These are phyloP conservation scores for Diospyros kaki DNA, from an alignment of 148 eudicot species.

Conservation along the genomic window DNA sequence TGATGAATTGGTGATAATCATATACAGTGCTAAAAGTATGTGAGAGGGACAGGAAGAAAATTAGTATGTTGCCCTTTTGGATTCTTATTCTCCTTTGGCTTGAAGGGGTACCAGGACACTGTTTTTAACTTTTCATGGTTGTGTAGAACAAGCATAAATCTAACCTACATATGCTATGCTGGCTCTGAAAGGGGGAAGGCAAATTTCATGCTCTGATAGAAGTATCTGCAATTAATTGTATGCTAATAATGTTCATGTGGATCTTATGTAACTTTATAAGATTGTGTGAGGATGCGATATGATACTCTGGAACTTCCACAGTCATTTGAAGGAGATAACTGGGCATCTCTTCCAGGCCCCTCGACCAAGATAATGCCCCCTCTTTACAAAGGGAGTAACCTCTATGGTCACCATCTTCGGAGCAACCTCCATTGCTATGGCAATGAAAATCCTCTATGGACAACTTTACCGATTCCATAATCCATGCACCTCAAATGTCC, in stretches of 20 bases:
- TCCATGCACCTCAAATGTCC: no score
- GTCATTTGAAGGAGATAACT: neutral
- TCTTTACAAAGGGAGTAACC: no score
- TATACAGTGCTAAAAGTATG: neutral
- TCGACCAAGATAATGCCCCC: no score
- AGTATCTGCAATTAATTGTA: neutral
- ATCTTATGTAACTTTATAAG: no score
- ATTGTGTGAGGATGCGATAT: neutral
- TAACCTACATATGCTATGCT: neutral
- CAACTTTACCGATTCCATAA: no score
- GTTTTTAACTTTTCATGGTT: neutral
- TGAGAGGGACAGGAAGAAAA: neutral
- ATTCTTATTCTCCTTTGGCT: neutral
- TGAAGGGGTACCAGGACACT: neutral
- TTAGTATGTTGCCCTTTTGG: neutral
- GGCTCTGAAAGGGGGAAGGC: neutral
- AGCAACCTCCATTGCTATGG: no score
- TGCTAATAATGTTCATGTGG: neutral
- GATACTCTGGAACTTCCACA: neutral
- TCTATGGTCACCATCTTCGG: no score
- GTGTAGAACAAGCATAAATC: neutral
- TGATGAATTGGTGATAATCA: neutral
- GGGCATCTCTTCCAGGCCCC: neutral
- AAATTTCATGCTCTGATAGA: no score
- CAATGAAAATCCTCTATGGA: no score